These are phyloP conservation scores for Albugo laibachii DNA, from an alignment of 352 stramenopile species.

Conservation along the genomic window DNA sequence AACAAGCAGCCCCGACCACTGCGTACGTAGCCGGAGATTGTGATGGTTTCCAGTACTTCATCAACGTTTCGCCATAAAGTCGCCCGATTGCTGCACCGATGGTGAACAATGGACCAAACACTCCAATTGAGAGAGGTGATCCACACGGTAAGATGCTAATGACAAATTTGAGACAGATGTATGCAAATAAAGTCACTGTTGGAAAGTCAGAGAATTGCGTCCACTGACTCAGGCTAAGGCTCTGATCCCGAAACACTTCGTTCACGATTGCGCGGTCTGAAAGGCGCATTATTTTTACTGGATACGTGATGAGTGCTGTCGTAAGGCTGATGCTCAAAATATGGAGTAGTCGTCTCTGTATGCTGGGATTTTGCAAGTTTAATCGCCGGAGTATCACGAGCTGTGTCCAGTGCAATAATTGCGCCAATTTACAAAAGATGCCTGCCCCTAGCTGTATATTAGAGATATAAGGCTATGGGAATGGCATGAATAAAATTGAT, in stretches of 20 bases:
- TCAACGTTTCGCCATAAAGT: slow-evolving; percentile 56
- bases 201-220: slow-evolving; percentile 36
- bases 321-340: slow-evolving; percentile 36
- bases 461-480: not conserved
- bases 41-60: slow-evolving; percentile 54
- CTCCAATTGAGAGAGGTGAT: slow-evolving; percentile 50
- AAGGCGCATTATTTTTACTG: slow-evolving; percentile 43
- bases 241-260: slow-evolving; percentile 49
- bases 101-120: slow-evolving; percentile 68
- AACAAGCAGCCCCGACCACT: slow-evolving; percentile 81
- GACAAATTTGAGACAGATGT: slow-evolving; percentile 49
- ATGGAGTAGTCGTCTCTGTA: slow-evolving; percentile 33
- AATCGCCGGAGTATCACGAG: slow-evolving; percentile 28
- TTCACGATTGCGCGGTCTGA: slow-evolving; percentile 56
- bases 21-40: slow-evolving; percentile 71
- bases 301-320: slow-evolving; percentile 41
- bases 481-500: not conserved
- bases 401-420: slow-evolving; percentile 23
- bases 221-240: slow-evolving; percentile 32
- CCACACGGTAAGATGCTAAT: slow-evolving; percentile 47
- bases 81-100: slow-evolving; percentile 55
- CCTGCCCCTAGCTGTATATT: slow-evolving; percentile 27
- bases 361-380: slow-evolving; percentile 23
- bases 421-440: slow-evolving; percentile 35
- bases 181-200: slow-evolving; percentile 37